A percentile compares a stretch with the other conserved stretches of the same genome.
phyloP scores from a whole-genome alignment of 2,329 filamentous ascomycete species.

The Cladophialophora yegresii region DNA sequence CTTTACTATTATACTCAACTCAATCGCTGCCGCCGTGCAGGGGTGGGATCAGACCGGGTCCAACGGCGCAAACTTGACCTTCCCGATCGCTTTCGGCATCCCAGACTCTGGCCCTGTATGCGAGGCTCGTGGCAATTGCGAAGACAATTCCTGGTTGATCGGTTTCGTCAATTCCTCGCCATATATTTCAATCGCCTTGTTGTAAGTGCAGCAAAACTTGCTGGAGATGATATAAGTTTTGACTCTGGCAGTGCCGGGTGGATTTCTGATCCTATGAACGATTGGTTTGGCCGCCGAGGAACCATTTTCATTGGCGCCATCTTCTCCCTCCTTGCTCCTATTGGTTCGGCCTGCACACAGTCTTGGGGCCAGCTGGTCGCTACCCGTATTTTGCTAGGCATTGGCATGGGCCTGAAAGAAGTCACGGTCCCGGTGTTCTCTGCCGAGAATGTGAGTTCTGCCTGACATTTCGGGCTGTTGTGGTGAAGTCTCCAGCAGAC shows the following conservation, averaged over 20 bases:
- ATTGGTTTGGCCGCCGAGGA: conserved; percentile 60
- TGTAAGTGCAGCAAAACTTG: conserved; percentile 43
- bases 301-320: conserved; percentile 65
- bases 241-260: conserved; percentile 58
- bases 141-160: conserved; percentile 60
- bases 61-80: conserved; percentile 57
- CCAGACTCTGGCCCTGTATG: conserved; percentile 39
- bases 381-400: conserved; percentile 54
- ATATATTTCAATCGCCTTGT: conserved; percentile 55
- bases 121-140: conserved; percentile 40
- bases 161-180: conserved; percentile 65
- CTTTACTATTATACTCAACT: conserved; percentile 53
- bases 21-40: conserved; percentile 55
- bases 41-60: conserved; percentile 52
- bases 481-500: background rate
- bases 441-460: conserved; percentile 49
- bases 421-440: conserved; percentile 57
- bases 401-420: conserved; percentile 46
- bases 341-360: conserved; percentile 65
- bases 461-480: background rate
- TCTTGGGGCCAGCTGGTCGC: conserved; percentile 61
- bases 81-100: conserved; percentile 53
- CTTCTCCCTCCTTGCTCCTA: conserved; percentile 67
- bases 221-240: conserved; percentile 18
- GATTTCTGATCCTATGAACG: conserved; percentile 66